Evolutionary conservation across 495 filamentous ascomycete species (phyloP), one percentile per base, ranked within the genome.

Genomic region (Arthonia radiata): DNA sequence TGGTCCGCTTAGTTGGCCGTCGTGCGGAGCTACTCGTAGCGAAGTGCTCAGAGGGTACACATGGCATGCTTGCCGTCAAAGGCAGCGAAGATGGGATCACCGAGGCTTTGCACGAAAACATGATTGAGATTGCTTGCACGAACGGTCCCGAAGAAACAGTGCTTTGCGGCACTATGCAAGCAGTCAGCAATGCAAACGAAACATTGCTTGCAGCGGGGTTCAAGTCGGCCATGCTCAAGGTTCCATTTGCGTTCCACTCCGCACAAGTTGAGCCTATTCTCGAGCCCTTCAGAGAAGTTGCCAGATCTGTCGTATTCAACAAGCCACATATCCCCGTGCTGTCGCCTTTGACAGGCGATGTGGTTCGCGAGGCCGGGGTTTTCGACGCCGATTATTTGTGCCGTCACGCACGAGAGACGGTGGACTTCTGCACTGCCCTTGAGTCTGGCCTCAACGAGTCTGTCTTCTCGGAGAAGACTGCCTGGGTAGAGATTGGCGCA

Each of bases 191-290:
- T 5, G 44, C 48, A 11, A 41, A 30, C 31, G 40, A 49, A 15
- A 29, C 39, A 23, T 59, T 81, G 11, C 39, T 46, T 8, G 50
- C 44, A 12, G 47, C 52, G 25, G 57, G 59, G 2, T 57, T 73
- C 40, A 80, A 75, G 42, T 67, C 56, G 37, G 74, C 61, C 0
- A 65, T 64, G 2, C 56, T 86, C 3, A 61, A 66, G 18, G 63
- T 81, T 9, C 71, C 71, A 17, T 82, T 67, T 30, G 78, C 77
- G 9, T 86, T 80, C 57, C 78, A 89, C 44, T 74, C 77, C 3
- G 54, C 63, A 0, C 78, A 83, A 37, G 64, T 83, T 14, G 71
- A 82, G n/a, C 57, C 69, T 13, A 73, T 86, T 13, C 46, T 81
- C 4, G 59, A 68, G 4, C 54, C 59, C 0, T 74, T 81, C 23